Conservation (phyloP, 306 rosid species). For the Parietaria judaica region DNA sequence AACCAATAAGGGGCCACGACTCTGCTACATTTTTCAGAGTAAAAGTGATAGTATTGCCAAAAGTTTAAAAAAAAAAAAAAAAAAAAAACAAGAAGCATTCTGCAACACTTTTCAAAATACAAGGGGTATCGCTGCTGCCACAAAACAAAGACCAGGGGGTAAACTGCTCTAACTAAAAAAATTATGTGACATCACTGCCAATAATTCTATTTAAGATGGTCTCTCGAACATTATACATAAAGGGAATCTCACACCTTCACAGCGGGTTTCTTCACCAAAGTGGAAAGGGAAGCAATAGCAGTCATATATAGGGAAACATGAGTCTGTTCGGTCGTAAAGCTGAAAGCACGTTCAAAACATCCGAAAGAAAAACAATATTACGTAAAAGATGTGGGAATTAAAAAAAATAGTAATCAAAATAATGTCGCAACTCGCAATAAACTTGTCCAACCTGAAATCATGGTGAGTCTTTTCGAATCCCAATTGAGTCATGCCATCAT, state of each 20-base stretch:
- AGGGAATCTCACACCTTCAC: constrained; percentile 40
- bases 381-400: constrained; percentile 7
- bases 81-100: no score
- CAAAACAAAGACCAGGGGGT: no score
- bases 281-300: constrained; percentile 76
- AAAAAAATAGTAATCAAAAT: not conserved
- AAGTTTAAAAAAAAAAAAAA: no score
- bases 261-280: constrained; percentile 65
- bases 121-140: no score
- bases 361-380: constrained; percentile 12
- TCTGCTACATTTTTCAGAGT: no score
- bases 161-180: no score
- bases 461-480: constrained; percentile 60
- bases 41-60: no score
- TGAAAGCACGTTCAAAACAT: constrained; percentile 29
- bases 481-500: constrained; percentile 78
- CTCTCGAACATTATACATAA: constrained; percentile 13
- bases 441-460: constrained; percentile 59
- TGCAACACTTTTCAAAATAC: no score
- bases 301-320: constrained; percentile 64
- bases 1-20: no score
- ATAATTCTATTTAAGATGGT: constrained; percentile 4
- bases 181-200: no score
- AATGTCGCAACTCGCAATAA: constrained; percentile 11
- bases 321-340: constrained; percentile 63